phyloP scores from a whole-genome alignment of 495 filamentous ascomycete genomes.

The Neurospora sp. region DNA sequence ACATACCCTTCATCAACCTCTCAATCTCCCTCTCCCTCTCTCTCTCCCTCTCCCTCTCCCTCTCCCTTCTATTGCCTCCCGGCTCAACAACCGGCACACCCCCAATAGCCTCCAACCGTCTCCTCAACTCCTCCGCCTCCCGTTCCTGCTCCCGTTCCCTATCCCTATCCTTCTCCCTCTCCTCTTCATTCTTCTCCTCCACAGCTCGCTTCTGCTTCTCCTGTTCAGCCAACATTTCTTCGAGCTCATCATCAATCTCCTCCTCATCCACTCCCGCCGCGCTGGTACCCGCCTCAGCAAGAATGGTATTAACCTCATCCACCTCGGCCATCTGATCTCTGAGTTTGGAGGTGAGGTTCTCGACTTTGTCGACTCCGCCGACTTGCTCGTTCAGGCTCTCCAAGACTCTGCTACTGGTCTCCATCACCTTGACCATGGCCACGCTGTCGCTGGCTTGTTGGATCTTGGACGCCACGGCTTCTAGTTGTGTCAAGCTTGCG shows the following conservation, averaged over 20 bases:
- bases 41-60: neutral
- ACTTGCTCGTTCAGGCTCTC: no score
- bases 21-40: slow-evolving; percentile 6
- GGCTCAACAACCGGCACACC: slow-evolving; percentile 17
- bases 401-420: slow-evolving; percentile 56
- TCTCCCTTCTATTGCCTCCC: slow-evolving; percentile 8
- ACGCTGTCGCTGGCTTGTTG: slow-evolving; percentile 79
- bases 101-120: slow-evolving; percentile 30
- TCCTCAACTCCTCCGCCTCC: slow-evolving; percentile 23
- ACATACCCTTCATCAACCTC: slow-evolving; percentile 2
- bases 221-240: slow-evolving; percentile 53
- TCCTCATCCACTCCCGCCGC: slow-evolving; percentile 56
- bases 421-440: slow-evolving; percentile 69
- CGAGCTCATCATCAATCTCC: slow-evolving; percentile 84
- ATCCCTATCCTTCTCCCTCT: slow-evolving; percentile 7
- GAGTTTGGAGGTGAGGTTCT: slow-evolving; percentile 61
- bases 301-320: slow-evolving; percentile 70
- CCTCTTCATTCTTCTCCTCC: slow-evolving; percentile 14
- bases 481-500: slow-evolving; percentile 53
- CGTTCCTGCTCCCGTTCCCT: slow-evolving; percentile 21
- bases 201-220: slow-evolving; percentile 43
- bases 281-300: slow-evolving; percentile 43
- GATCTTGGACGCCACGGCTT: slow-evolving; percentile 69
- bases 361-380: slow-evolving; percentile 67
- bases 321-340: slow-evolving; percentile 71